Percentiles rank a stretch among this genome's conserved stretches.
phyloP scores from a whole-genome alignment of 768 basidiomycete species.

The Lentinula aciculospora region DNA sequence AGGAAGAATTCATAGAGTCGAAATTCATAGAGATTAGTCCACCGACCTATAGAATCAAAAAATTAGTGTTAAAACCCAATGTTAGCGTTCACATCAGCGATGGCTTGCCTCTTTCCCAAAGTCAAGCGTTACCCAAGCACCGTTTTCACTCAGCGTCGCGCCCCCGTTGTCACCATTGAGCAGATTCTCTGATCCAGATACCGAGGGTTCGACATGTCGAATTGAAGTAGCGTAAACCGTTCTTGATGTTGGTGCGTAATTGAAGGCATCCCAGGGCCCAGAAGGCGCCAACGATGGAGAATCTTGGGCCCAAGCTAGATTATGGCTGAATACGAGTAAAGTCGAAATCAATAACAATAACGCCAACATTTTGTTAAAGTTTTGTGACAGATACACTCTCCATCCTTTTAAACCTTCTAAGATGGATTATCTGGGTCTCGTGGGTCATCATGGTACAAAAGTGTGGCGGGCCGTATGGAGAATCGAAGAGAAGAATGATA shows the following conservation, averaged over 20 bases:
- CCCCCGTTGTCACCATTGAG: conserved; percentile 23
- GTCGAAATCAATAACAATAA: background rate
- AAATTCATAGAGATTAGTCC: conserved; percentile 47
- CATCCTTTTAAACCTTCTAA: background rate
- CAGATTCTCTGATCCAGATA: conserved; percentile 26
- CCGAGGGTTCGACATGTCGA: conserved; percentile 28
- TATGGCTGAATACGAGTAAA: background rate
- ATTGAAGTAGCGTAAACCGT: conserved; percentile 39
- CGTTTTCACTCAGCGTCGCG: conserved; percentile 32
- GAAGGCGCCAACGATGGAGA: conserved; percentile 25
- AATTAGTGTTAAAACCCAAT: background rate
- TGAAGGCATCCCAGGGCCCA: conserved; percentile 51
- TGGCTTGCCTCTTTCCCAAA: conserved; percentile 45
- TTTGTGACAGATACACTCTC: background rate
- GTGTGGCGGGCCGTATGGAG: background rate
- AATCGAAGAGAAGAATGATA: background rate
- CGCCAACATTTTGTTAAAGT: background rate
- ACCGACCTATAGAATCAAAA: conserved; percentile 34
- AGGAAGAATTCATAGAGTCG: conserved; percentile 21
- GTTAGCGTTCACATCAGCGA: background rate
- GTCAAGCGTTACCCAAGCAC: conserved; percentile 47
- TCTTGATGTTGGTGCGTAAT: conserved; percentile 40
- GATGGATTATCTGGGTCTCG: background rate
- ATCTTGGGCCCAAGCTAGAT: background rate
- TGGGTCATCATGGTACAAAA: background rate